These are phyloP conservation scores for Phlebopus sp. DNA, from an alignment of 1,284 basidiomycete species.

Conservation along the genomic window DNA sequence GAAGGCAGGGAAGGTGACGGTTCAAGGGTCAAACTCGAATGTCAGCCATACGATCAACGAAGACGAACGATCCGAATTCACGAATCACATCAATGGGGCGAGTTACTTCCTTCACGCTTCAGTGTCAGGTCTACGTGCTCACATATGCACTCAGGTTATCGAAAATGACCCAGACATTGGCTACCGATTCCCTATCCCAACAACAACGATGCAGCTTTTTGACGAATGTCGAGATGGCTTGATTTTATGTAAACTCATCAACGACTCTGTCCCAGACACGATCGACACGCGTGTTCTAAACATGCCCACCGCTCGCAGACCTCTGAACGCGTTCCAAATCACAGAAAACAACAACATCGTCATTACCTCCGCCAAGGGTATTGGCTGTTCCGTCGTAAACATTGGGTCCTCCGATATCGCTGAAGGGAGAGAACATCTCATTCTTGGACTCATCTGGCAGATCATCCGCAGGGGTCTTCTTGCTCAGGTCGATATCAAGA, in stretches of 20 bases:
- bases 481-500: constrained; percentile 95
- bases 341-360: constrained; percentile 99
- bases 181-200: constrained; percentile 86
- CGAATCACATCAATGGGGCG: constrained; percentile 92
- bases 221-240: constrained; percentile 96
- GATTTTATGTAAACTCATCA: constrained; percentile 97
- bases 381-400: constrained; percentile 98
- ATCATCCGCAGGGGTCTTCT: constrained; percentile 93
- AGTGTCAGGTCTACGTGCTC: constrained; percentile 2
- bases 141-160: constrained; percentile 60
- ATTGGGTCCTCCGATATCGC: constrained; percentile 93
- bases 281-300: constrained; percentile 99
- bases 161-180: constrained; percentile 88
- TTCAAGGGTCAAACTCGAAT: constrained; percentile 93
- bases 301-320: constrained; percentile 74
- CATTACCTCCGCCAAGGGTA: constrained; percentile 96
- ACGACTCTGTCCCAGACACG: constrained; percentile 98
- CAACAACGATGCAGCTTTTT: constrained; percentile 98
- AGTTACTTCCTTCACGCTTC: not conserved
- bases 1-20: constrained; percentile 88
- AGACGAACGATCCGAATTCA: constrained; percentile 94
- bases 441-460: constrained; percentile 99
- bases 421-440: constrained; percentile 94
- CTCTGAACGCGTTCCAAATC: constrained; percentile 95
- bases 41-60: constrained; percentile 98